Base-by-base conservation (phyloP, 805 yeast species). In the Kluyveromyces aestuarii region DNA sequence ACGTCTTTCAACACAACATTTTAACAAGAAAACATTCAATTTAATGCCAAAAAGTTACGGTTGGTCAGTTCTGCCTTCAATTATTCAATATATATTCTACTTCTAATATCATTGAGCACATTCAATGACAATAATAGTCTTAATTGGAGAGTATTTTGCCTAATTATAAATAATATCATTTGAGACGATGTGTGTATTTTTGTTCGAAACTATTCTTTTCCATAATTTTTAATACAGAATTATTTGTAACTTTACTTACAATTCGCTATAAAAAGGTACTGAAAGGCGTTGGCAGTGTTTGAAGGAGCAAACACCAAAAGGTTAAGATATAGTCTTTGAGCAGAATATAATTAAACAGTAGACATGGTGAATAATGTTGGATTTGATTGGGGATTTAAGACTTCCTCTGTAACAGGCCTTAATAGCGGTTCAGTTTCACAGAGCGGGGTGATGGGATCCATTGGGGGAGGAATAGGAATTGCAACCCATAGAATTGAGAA, bases 331-430 rank as follows among this genome's bases (percentile, higher is more conserved):
- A 21, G 25, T 10, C 4, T 30, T 30, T 30, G 11, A 30, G 14
- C 25, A 7, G 35, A 11, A 8, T 30, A 30, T 10, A 30, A 30
- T 7, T 30, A 30, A 8, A 10, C 10, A 38, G 21, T 27, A 19
- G 18, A 37, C 9, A 51, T 51, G 51, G 47, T 52, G 37, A 49
- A 49, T 8, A 45, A 48, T 36, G 45, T 55, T 47, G 57, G 59
- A 1, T 55, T 55, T 45, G 50, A 46, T 35, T 55, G 56, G 56
- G 59, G 59, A 11, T 55, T 51, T 45, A 47, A 50, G 37, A 53
- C 55, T 14, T 33, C 35, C 14, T 30, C 35, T 11, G 35, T 30
- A 13, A 30, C 35, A 13, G 14, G 35, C 25, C 2, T 18, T 25
- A 21, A 16, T n/a, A 25, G 36, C 16, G 40, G 18, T 9, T 37